These are phyloP conservation scores for Tylopilus sp. DNA, from an alignment of 768 basidiomycete species.

Conservation along the genomic window DNA sequence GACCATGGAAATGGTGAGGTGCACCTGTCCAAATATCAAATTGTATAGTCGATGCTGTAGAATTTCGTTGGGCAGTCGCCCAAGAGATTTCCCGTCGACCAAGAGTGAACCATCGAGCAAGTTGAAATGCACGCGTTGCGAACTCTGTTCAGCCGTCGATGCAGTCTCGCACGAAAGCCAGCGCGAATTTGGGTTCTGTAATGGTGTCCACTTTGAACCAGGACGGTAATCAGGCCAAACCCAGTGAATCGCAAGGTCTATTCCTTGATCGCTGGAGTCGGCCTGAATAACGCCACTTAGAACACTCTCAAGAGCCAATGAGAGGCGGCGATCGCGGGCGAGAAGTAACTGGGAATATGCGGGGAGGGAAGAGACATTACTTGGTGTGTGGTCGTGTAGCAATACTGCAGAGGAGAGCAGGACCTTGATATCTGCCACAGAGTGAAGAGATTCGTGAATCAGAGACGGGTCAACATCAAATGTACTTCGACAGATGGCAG, in stretches of 20 bases:
- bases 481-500: slow-evolving; percentile 37
- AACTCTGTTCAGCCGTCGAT: not conserved
- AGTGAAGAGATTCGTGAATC: slow-evolving; percentile 4
- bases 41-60: slow-evolving; percentile 16
- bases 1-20: not conserved
- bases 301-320: slow-evolving; percentile 21
- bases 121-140: slow-evolving; percentile 38
- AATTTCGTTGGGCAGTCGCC: slow-evolving; percentile 37
- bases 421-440: slow-evolving; percentile 20
- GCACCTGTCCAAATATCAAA: slow-evolving; percentile 36
- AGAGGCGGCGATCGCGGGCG: slow-evolving; percentile 31
- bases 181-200: slow-evolving; percentile 4
- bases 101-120: slow-evolving; percentile 30
- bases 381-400: slow-evolving; percentile 26
- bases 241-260: slow-evolving; percentile 17
- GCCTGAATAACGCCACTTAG: slow-evolving; percentile 3
- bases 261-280: slow-evolving; percentile 1
- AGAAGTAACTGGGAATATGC: slow-evolving; percentile 16
- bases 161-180: slow-evolving; percentile 21
- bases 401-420: slow-evolving; percentile 24
- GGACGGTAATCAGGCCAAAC: slow-evolving; percentile 27
- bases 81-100: slow-evolving; percentile 26
- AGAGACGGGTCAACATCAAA: slow-evolving; percentile 23
- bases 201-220: slow-evolving; percentile 23
- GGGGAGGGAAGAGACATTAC: slow-evolving; percentile 1